These are phyloP conservation scores for Fusarium redolens DNA, from an alignment of 2,329 filamentous ascomycete species.

Conservation along the genomic window DNA sequence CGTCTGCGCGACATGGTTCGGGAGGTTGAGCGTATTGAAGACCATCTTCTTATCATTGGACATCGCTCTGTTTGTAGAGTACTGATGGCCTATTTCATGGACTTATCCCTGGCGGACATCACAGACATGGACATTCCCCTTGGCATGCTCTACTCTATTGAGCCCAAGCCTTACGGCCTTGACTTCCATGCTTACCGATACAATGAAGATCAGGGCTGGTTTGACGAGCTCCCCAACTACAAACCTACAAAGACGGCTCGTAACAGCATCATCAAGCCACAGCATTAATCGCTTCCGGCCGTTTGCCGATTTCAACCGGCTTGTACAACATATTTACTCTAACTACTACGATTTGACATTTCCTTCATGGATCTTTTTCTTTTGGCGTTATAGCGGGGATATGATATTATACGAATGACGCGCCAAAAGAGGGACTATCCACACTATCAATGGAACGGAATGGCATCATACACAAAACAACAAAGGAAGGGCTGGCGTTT, in stretches of 20 bases:
- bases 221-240: constrained; percentile 88
- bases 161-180: constrained; percentile 97
- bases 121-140: constrained; percentile 94
- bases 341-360: constrained; percentile 16
- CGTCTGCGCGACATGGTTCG: constrained; percentile 94
- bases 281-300: neutral
- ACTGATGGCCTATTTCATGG: constrained; percentile 95
- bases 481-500: constrained; percentile 43
- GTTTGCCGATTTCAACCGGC: constrained; percentile 18
- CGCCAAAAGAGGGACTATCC: constrained; percentile 41
- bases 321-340: constrained; percentile 38
- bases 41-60: constrained; percentile 91
- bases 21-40: constrained; percentile 96
- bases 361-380: constrained; percentile 6
- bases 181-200: constrained; percentile 97
- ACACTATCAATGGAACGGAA: constrained; percentile 45
- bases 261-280: constrained; percentile 44
- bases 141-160: constrained; percentile 92
- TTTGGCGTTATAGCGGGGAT: constrained; percentile 39
- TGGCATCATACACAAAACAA: constrained; percentile 37
- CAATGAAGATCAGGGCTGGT: constrained; percentile 80
- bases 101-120: constrained; percentile 88
- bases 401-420: constrained; percentile 36
- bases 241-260: constrained; percentile 69
- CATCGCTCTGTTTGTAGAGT: constrained; percentile 94